A percentile compares a stretch with the other conserved stretches of the same genome.
phyloP scores from a whole-genome alignment of 2,329 filamentous ascomycete species.

The Penicillium sp. region DNA sequence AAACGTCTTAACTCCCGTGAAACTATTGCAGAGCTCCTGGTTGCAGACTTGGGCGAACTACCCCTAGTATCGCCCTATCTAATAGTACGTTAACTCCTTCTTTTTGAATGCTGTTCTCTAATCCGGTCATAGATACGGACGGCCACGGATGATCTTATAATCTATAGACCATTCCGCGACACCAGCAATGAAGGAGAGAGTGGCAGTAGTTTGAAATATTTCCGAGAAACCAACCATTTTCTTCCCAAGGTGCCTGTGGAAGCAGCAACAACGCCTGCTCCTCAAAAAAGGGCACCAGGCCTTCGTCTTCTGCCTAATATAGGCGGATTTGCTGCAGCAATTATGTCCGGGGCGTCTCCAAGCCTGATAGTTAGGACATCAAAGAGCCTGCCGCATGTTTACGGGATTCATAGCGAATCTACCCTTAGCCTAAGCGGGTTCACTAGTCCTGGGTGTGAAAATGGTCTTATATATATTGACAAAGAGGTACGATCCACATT shows the following conservation, averaged over 20 bases:
- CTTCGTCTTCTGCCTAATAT: constrained; percentile 49
- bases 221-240: constrained; percentile 67
- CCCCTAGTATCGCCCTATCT: constrained; percentile 70
- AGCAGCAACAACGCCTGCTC: constrained; percentile 42
- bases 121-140: constrained; percentile 61
- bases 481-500: constrained; percentile 37
- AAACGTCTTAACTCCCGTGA: constrained; percentile 70
- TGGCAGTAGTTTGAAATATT: constrained; percentile 59
- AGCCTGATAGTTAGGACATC: constrained; percentile 79
- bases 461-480: constrained; percentile 80
- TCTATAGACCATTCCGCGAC: constrained; percentile 76
- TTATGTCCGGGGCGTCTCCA: constrained; percentile 74
- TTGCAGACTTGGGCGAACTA: constrained; percentile 78
- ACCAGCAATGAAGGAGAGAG: constrained; percentile 14
- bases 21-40: constrained; percentile 70
- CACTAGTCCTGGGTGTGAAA: constrained; percentile 70
- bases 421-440: constrained; percentile 72
- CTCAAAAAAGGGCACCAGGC: constrained; percentile 35
- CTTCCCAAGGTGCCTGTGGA: constrained; percentile 57
- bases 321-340: constrained; percentile 75
- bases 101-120: constrained; percentile 1
- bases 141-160: constrained; percentile 72
- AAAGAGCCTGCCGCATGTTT: constrained; percentile 68
- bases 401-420: constrained; percentile 65
- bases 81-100: constrained; percentile 57